phyloP scores from a whole-genome alignment of 1,284 basidiomycete species.

The Fomitiporia mediterranea region DNA sequence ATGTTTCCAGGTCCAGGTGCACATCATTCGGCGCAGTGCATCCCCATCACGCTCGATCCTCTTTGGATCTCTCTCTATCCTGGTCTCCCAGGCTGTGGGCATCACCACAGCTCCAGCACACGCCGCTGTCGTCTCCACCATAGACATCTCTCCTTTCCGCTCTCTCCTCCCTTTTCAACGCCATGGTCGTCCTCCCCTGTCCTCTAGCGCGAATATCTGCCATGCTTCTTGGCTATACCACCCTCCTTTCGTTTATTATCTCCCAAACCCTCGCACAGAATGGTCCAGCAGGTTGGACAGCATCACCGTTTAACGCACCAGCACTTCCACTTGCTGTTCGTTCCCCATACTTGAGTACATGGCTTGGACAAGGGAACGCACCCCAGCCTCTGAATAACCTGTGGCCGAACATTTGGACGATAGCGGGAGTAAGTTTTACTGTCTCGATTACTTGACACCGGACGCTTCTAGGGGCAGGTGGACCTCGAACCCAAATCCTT shows the following conservation, averaged over 20 bases:
- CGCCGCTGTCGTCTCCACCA: too few species aligned
- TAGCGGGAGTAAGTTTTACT: not conserved
- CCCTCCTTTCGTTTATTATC: not conserved
- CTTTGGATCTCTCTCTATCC: too few species aligned
- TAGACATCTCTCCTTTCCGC: too few species aligned
- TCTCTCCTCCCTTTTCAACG: too few species aligned
- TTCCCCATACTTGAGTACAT: conserved; percentile 18
- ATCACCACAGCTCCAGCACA: too few species aligned
- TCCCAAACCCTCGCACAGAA: conserved; percentile 5
- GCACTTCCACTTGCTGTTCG: conserved; percentile 14
- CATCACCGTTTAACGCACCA: conserved; percentile 17
- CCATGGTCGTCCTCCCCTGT: too few species aligned
- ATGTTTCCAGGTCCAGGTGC: too few species aligned
- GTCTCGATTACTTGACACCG: not conserved
- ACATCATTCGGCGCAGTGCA: too few species aligned
- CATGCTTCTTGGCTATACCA: too few species aligned
- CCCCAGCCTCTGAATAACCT: not conserved
- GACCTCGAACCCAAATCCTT: not conserved
- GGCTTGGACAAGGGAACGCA: conserved; percentile 12
- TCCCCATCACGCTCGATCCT: too few species aligned
- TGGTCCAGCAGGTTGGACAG: conserved; percentile 11
- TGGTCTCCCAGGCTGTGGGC: too few species aligned
- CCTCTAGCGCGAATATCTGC: too few species aligned
- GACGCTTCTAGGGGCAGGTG: not conserved
- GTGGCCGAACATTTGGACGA: not conserved